Percentiles rank a stretch among this genome's conserved stretches.
Conservation (phyloP, 2,329 filamentous ascomycete species). For the Knufia petricola region DNA sequence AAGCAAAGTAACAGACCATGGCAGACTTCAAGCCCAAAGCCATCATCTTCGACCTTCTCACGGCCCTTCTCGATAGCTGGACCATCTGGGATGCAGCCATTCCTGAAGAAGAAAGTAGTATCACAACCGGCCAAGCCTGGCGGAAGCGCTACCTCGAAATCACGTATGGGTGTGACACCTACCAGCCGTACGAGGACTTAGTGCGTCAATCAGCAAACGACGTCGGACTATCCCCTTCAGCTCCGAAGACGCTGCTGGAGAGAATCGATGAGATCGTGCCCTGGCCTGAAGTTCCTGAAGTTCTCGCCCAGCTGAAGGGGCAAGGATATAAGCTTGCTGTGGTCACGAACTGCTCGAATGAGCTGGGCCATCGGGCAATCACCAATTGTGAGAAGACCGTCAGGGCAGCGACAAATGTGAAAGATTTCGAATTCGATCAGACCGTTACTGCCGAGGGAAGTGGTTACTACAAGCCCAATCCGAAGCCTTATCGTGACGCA, state of each 20-base stretch:
- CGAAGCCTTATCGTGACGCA: constrained; percentile 28
- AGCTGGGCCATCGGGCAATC: constrained; percentile 23
- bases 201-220: constrained; percentile 26
- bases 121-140: constrained; percentile 25
- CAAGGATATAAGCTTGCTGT: constrained; percentile 30
- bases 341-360: constrained; percentile 32
- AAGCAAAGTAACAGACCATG: neutral
- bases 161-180: constrained; percentile 29
- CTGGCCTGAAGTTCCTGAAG: constrained; percentile 20
- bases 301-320: constrained; percentile 20
- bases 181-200: constrained; percentile 28
- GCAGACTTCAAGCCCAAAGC: constrained; percentile 16
- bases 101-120: constrained; percentile 7
- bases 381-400: constrained; percentile 10
- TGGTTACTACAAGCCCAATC: constrained; percentile 33
- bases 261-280: constrained; percentile 25
- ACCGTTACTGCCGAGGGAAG: constrained; percentile 33
- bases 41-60: constrained; percentile 35
- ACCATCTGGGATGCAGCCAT: constrained; percentile 27
- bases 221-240: constrained; percentile 25
- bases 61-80: constrained; percentile 34
- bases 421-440: constrained; percentile 25
- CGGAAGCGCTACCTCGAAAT: constrained; percentile 32
- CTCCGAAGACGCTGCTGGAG: constrained; percentile 24
- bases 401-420: neutral